Evolutionary conservation across 306 rosid species (phyloP).

Genomic region (Bauhinia variegata): DNA sequence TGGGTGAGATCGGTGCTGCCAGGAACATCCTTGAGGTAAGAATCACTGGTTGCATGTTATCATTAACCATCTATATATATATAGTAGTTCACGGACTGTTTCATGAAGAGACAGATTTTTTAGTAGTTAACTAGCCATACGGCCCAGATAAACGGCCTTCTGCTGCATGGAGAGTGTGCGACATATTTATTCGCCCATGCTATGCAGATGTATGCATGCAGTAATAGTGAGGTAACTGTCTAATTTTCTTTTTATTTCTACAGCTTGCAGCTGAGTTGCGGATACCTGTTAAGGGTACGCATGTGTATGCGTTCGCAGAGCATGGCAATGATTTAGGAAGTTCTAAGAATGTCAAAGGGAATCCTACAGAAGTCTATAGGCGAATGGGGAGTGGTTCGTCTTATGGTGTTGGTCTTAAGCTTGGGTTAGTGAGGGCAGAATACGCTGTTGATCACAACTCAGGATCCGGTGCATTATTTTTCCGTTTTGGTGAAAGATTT

Average conservation of each 20-base stretch:
- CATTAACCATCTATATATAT: too few species aligned
- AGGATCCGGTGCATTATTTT: constrained; percentile 84
- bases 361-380: constrained; percentile 92
- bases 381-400: constrained; percentile 90
- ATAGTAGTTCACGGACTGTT: neutral
- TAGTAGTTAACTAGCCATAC: constrained; percentile 10
- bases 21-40: constrained; percentile 93
- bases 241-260: constrained; percentile 20
- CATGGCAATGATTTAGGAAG: constrained; percentile 95
- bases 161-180: too few species aligned
- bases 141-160: too few species aligned
- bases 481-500: constrained; percentile 96
- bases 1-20: constrained; percentile 97
- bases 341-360: constrained; percentile 88
- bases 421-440: constrained; percentile 90
- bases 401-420: constrained; percentile 82
- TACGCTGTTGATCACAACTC: constrained; percentile 94
- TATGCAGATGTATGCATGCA: neutral
- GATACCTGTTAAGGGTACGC: constrained; percentile 79
- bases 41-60: too few species aligned
- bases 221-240: constrained; percentile 12
- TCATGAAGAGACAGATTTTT: neutral
- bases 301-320: constrained; percentile 84
- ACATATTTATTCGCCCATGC: neutral
- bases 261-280: constrained; percentile 96